Percentiles rank a stretch among this genome's conserved stretches.
Conservation (phyloP, 2,329 filamentous ascomycete species). For the Grosmannia serpens region DNA sequence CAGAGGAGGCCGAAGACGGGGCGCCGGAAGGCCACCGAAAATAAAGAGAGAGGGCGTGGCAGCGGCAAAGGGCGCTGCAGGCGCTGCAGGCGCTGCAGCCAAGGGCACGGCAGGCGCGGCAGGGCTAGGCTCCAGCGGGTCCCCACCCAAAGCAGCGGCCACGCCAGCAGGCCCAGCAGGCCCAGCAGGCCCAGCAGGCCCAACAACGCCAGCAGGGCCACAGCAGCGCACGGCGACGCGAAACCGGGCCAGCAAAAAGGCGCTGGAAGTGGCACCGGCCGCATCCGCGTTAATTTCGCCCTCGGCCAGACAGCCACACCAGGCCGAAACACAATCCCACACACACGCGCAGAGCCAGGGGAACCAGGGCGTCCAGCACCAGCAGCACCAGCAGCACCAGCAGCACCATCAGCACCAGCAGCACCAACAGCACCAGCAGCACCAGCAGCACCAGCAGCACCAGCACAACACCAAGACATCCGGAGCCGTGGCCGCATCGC, state of each 20-base stretch:
- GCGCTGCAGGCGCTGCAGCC: background rate
- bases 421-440: background rate
- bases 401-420: background rate
- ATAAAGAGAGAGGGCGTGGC: background rate
- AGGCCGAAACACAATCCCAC: background rate
- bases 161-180: conserved; percentile 3
- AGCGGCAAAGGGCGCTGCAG: background rate
- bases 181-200: conserved; percentile 11
- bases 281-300: conserved; percentile 11
- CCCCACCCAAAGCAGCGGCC: conserved; percentile 6
- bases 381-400: background rate
- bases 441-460: background rate
- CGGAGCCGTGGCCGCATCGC: background rate
- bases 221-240: background rate
- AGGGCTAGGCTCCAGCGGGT: conserved; percentile 8
- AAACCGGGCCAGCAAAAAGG: conserved; percentile 12
- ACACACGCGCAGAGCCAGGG: background rate
- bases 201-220: background rate
- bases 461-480: conserved; percentile 1
- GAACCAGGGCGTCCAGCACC: too few relatives aligned
- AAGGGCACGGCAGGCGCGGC: background rate
- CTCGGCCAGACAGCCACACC: background rate
- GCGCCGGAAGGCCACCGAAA: conserved; percentile 11
- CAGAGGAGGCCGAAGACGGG: conserved; percentile 10
- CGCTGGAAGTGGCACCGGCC: background rate